Conservation (phyloP, 345 rosid genomes). For the Hypericum perforatum region DNA sequence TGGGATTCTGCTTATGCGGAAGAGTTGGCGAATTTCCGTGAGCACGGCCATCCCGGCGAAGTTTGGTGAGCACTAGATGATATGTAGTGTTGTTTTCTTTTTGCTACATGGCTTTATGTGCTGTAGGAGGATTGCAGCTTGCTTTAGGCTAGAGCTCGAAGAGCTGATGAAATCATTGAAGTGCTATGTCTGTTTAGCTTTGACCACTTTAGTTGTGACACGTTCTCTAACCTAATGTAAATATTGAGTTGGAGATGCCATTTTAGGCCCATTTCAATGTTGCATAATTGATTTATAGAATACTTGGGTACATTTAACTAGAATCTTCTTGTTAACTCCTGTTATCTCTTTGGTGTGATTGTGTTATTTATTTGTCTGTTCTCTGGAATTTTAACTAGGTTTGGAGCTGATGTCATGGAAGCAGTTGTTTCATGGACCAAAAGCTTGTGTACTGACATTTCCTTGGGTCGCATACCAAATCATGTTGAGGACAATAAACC, state of each 20-base stretch:
- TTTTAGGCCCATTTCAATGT: too few species aligned
- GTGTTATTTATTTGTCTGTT: neutral
- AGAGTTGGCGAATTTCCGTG: constrained; percentile 76
- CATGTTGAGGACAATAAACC: constrained; percentile 29
- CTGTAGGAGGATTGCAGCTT: too few species aligned
- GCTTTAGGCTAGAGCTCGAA: too few species aligned
- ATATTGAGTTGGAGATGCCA: too few species aligned
- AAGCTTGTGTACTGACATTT: constrained; percentile 56
- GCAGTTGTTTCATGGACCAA: constrained; percentile 82
- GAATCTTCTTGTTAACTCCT: neutral
- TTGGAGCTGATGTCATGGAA: constrained; percentile 94
- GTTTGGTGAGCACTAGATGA: constrained; percentile 47
- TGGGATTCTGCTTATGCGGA: constrained; percentile 93
- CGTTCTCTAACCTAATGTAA: too few species aligned
- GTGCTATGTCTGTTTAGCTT: too few species aligned
- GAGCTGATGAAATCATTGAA: too few species aligned
- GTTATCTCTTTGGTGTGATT: neutral
- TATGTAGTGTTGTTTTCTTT: neutral
- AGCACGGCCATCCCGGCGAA: constrained; percentile 93
- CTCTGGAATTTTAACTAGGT: constrained; percentile 36
- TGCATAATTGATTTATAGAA: too few species aligned
- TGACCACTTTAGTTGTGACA: too few species aligned
- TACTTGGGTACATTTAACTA: too few species aligned
- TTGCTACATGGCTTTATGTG: neutral
- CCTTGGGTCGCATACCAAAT: constrained; percentile 37